These are phyloP conservation scores for Solanum medicagineum DNA, from an alignment of 257 asterid species.

Conservation along the genomic window DNA sequence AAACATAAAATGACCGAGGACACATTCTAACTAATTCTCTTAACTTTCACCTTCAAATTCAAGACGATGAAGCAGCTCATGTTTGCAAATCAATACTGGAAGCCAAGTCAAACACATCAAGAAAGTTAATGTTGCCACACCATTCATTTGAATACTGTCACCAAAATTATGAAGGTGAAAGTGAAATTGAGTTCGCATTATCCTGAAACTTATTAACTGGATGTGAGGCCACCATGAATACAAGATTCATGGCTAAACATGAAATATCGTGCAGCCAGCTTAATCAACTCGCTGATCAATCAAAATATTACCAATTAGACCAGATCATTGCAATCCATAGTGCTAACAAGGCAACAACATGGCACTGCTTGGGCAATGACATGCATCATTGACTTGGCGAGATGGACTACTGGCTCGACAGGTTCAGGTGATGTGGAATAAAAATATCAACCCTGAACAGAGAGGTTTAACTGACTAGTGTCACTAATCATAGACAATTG, in stretches of 20 bases:
- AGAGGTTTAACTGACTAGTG: not conserved
- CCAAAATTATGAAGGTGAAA: not conserved
- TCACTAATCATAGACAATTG: not conserved
- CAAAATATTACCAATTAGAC: not conserved
- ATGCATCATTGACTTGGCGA: not conserved
- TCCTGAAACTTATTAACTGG: not conserved
- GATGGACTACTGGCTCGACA: not conserved
- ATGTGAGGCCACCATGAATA: not conserved
- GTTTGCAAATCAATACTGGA: not conserved
- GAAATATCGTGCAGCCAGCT: not conserved
- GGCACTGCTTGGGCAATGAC: not conserved
- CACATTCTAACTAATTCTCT: not conserved
- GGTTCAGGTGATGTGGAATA: not conserved
- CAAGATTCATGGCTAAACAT: not conserved
- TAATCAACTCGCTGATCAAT: not conserved
- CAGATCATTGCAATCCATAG: not conserved
- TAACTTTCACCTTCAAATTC: not conserved
- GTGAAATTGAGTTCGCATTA: not conserved
- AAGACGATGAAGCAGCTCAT: not conserved
- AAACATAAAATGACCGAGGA: not conserved
- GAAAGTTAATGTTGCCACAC: not conserved
- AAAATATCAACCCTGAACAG: not conserved
- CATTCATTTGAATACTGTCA: not conserved
- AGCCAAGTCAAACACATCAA: not conserved
- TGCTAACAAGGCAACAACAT: not conserved